Evolutionary conservation across 2,329 filamentous ascomycete species (phyloP).

Genomic region (Diaporthe ilicicola): DNA sequence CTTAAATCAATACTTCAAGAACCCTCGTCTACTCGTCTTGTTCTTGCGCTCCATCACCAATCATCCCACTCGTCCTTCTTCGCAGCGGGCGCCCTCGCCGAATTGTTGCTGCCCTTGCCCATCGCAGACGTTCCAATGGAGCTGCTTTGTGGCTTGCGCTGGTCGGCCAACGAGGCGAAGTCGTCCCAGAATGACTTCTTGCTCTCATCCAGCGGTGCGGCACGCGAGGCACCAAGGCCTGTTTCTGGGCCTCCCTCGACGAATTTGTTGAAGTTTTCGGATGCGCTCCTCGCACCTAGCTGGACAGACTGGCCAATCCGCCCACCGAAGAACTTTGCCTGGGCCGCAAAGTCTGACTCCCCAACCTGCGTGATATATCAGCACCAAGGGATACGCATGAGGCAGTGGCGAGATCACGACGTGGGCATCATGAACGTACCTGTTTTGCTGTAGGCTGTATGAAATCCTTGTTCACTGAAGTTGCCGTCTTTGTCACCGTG

Average conservation of each 20-base stretch:
- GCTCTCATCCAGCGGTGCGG: conserved; percentile 63
- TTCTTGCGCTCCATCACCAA: conserved; percentile 53
- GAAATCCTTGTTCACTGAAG: conserved; percentile 89
- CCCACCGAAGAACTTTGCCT: conserved; percentile 68
- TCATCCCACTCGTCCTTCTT: conserved; percentile 71
- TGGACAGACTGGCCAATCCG: conserved; percentile 73
- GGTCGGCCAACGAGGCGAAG: conserved; percentile 77
- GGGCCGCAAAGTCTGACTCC: conserved; percentile 79
- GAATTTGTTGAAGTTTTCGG: conserved; percentile 84
- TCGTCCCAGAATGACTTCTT: conserved; percentile 93
- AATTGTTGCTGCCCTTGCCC: conserved; percentile 58
- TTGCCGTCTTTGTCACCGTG: conserved; percentile 88
- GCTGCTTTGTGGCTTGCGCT: conserved; percentile 52
- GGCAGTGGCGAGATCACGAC: background rate
- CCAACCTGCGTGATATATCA: conserved; percentile 65
- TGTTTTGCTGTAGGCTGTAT: conserved; percentile 93
- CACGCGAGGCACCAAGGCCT: conserved; percentile 27
- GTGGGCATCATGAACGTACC: conserved; percentile 56
- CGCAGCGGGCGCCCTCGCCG: conserved; percentile 41
- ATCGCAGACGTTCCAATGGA: conserved; percentile 68
- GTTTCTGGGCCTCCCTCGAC: conserved; percentile 73
- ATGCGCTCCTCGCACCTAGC: conserved; percentile 77
- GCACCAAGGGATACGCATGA: background rate
- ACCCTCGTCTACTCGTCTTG: background rate
- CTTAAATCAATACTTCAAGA: background rate